Evolutionary conservation across 306 rosid species (phyloP), one percentile per base, ranked within the genome.

Genomic region (Cotoneaster glaucophyllus): DNA sequence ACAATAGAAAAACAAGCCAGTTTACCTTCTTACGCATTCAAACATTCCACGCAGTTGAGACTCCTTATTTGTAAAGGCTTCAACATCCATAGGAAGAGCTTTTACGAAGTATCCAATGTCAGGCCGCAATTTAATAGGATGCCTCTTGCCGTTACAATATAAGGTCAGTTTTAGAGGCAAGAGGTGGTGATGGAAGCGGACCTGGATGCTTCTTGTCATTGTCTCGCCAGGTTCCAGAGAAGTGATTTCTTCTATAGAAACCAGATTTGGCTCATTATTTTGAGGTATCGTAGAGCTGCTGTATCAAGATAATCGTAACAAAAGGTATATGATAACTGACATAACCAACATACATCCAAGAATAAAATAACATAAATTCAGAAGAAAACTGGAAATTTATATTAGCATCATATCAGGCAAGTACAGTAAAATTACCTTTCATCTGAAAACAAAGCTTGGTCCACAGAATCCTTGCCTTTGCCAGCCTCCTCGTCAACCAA

Each of bases 21-120:
- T 71, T 41, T 82, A 96, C 98, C 98, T 96, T 84, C 99, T 89
- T 69, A 70, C 76, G 67, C 90, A 92, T 85, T 96, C 99, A 81
- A 90, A 95, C 97, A 95, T 92, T 84, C 97, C 97, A n/a, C 82
- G 95, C 59, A 96, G 98, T 61, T 58, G 87, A 79, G 96, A 90
- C 82, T 86, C 99, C 80, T 85, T 86, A 32, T 81, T 80, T 67
- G 83, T 84, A 85, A 90, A 96, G 79, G 78, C 83, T 75, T 88
- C 93, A 52, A 75, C 74, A 70, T 79, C 90, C 84, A 96, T 70
- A 4, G 89, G 85, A 74, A 89, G 90, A 41, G 97, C 89, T 78
- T 85, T 89, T 48, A 96, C 85, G 63, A 96, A 92, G 84, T 90
- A 96, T 76, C 97, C 99, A 76, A 96, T 90, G 80, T 92, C 98